Base-by-base conservation (phyloP, 495 filamentous ascomycete genomes). In the Cryomyces minteri region DNA sequence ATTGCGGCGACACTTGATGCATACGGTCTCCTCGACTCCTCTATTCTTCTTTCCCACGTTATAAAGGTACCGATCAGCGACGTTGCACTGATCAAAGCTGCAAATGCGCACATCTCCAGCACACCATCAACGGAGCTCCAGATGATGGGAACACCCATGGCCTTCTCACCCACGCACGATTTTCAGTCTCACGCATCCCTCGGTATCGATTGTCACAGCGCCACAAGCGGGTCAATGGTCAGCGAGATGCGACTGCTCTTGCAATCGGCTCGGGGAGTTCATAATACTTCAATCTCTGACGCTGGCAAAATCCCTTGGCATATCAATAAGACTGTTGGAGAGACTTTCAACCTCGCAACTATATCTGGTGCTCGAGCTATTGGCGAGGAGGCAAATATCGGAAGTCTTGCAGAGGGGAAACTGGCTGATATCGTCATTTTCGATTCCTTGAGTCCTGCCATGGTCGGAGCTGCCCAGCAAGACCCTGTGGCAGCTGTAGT, bases 401-500 rank as follows among this genome's bases (percentile, higher is more conserved):
- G 69, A 42, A 59, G 61, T 8, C 58, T 73, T 43, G 53, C 46
- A 6, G 58, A 57, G 1, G 69, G 67, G 5, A 63, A 65, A 1
- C 65, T 65, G 45, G 69, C 69, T 1, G 69, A 73, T 42, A 40
- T 73, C n/a, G 62, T 68, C 11, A 58, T 72, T n/a, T 72, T 68
- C 56, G 56, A 69, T 44, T 68, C 66, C 10, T 56, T 51, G 0
- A 48, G 62, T 2, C 69, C 70, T 5, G 49, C 50, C 4, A 54
- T 74, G 64, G 51, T 72, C 4, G 68, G 67, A 1, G 68, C 66
- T 62, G 50, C 41, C 18, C 34, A 37, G 12, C 34, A 37, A 12
- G 70, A 74, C 45, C 67, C 70, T 4, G 64, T 74, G 31, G 67
- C 70, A 8, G 70, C 70, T 0, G 58, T 74, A 7, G 58, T 74